A percentile compares a stretch with the other conserved stretches of the same genome.
phyloP scores from a whole-genome alignment of 169 alveolate genomes.

The Ichthyophthirius multifiliis region DNA sequence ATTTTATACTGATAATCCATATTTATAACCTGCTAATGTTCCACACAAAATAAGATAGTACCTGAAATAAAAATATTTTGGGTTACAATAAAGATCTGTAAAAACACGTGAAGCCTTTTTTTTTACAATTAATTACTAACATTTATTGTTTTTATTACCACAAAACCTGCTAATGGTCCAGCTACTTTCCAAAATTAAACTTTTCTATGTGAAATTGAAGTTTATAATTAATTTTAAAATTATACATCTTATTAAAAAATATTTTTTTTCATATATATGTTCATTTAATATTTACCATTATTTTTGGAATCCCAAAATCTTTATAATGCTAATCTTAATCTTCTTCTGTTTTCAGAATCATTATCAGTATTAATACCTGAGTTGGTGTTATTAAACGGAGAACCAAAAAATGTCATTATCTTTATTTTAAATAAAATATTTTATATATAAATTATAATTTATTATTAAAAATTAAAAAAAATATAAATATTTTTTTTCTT shows the following conservation, averaged over 20 bases:
- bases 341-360: constrained; percentile 3
- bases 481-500: too few relatives aligned
- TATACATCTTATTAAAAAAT: background rate
- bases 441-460: too few relatives aligned
- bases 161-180: background rate
- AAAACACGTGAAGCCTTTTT: background rate
- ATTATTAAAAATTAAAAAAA: too few relatives aligned
- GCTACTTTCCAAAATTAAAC: background rate
- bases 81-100: constrained; percentile 5
- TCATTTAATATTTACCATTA: background rate
- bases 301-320: constrained; percentile 7
- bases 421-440: too few relatives aligned
- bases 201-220: background rate
- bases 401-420: constrained; percentile 1
- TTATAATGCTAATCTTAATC: background rate
- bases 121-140: background rate
- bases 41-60: background rate
- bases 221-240: background rate
- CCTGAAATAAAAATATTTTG: constrained; percentile 19
- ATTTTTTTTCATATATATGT: background rate
- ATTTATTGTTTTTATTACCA: background rate
- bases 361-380: background rate
- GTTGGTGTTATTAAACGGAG: constrained; percentile 5
- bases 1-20: background rate
- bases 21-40: background rate